Conservation (phyloP, 2,329 filamentous ascomycete genomes). For the Paraconiothyrium sp. region DNA sequence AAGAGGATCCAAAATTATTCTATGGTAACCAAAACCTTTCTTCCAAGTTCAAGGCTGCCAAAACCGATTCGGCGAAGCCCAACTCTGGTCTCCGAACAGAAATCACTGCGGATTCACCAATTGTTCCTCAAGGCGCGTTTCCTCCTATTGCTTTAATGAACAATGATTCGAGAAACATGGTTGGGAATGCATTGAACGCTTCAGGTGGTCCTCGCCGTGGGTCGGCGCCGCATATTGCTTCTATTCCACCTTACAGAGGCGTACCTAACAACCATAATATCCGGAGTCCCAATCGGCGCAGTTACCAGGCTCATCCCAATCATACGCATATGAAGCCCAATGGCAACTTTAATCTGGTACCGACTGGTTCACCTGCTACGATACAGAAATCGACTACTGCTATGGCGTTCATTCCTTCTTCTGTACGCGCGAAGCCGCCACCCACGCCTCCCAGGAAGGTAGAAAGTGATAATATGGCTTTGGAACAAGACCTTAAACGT, state of each 20-base stretch:
- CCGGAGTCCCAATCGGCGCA: constrained; percentile 34
- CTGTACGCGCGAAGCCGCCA: constrained; percentile 45
- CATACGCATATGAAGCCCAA: constrained; percentile 28
- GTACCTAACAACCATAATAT: constrained; percentile 35
- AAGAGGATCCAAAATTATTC: constrained; percentile 42
- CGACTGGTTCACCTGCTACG: constrained; percentile 24
- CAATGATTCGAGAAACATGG: constrained; percentile 32
- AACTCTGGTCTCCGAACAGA: constrained; percentile 57
- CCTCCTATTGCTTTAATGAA: constrained; percentile 29
- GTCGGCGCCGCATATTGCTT: constrained; percentile 38
- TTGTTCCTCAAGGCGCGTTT: constrained; percentile 35
- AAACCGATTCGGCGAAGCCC: constrained; percentile 52
- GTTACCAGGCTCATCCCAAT: constrained; percentile 37
- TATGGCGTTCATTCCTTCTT: constrained; percentile 50
- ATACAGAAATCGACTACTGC: constrained; percentile 35
- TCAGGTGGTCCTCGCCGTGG: constrained; percentile 32
- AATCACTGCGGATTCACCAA: constrained; percentile 46
- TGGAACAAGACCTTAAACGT: constrained; percentile 49
- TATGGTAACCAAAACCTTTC: constrained; percentile 60
- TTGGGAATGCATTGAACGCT: constrained; percentile 26
- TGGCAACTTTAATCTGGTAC: constrained; percentile 20
- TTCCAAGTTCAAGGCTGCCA: constrained; percentile 59
- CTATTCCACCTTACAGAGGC: constrained; percentile 33
- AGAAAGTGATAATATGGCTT: constrained; percentile 32
- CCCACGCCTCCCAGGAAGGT: constrained; percentile 28